Evolutionary conservation across 495 filamentous ascomycete species (phyloP).

Genomic region (Aspergillus funiculosus): DNA sequence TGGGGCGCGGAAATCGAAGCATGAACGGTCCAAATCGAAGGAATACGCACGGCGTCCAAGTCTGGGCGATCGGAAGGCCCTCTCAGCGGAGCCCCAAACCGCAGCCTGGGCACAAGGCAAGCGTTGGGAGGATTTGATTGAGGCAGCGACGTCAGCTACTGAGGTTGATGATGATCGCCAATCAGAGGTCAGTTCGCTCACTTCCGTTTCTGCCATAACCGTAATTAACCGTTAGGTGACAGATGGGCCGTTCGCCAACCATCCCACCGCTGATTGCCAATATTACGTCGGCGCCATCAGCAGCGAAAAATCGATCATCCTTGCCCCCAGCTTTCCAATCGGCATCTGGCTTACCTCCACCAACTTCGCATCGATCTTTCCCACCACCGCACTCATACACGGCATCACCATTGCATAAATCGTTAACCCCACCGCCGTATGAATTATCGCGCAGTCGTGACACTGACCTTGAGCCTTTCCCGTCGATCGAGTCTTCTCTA

Average conservation of each 20-base stretch:
- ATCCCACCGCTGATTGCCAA: slow-evolving; percentile 39
- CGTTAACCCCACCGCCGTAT: slow-evolving; percentile 73
- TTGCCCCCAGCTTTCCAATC: slow-evolving; percentile 60
- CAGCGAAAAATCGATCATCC: slow-evolving; percentile 60
- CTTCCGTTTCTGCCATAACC: not conserved
- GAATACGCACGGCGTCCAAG: slow-evolving; percentile 61
- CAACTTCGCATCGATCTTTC: slow-evolving; percentile 43
- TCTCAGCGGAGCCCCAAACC: slow-evolving; percentile 71
- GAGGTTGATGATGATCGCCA: slow-evolving; percentile 82
- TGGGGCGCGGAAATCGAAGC: slow-evolving; percentile 62
- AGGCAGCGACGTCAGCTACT: slow-evolving; percentile 83
- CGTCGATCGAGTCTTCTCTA: slow-evolving; percentile 70
- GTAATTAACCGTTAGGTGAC: slow-evolving; percentile 8
- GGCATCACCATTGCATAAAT: slow-evolving; percentile 79
- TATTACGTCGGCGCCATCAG: slow-evolving; percentile 37
- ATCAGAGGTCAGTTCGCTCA: slow-evolving; percentile 41
- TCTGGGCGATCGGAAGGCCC: slow-evolving; percentile 70
- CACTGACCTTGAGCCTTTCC: slow-evolving; percentile 68
- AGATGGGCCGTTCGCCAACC: slow-evolving; percentile 62
- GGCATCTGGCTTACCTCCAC: slow-evolving; percentile 29
- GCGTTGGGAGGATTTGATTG: slow-evolving; percentile 90
- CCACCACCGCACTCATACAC: slow-evolving; percentile 71
- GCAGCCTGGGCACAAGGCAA: slow-evolving; percentile 71
- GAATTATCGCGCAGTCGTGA: slow-evolving; percentile 50
- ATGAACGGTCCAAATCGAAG: slow-evolving; percentile 71